These are phyloP conservation scores for Oxytropis ochrocephala DNA, from an alignment of 306 rosid species.

Conservation along the genomic window DNA sequence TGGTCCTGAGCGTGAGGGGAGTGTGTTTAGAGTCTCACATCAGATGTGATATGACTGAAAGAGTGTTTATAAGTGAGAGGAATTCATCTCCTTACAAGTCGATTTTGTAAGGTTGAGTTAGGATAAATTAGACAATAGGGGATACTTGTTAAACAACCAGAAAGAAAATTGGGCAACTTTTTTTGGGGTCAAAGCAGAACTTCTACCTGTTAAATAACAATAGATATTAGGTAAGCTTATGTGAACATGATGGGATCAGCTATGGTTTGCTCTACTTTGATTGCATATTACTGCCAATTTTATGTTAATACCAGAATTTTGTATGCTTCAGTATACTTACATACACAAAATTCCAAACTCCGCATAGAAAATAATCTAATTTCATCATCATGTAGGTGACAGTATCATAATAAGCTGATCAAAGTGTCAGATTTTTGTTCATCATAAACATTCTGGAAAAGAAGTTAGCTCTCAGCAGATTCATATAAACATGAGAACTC, in stretches of 20 bases:
- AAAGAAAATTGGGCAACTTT: too few relatives aligned
- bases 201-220: too few relatives aligned
- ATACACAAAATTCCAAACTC: background rate
- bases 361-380: slow-evolving; percentile 3
- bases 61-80: too few relatives aligned
- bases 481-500: slow-evolving; percentile 47
- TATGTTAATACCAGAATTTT: slow-evolving; percentile 9
- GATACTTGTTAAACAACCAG: too few relatives aligned
- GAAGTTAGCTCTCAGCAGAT: slow-evolving; percentile 17
- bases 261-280: background rate
- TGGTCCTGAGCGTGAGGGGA: too few relatives aligned
- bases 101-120: too few relatives aligned
- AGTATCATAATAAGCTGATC: slow-evolving; percentile 11
- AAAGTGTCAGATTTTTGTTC: slow-evolving; percentile 3
- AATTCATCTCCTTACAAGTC: too few relatives aligned
- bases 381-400: slow-evolving; percentile 30
- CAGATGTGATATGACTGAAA: too few relatives aligned
- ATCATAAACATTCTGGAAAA: slow-evolving; percentile 8
- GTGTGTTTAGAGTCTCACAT: too few relatives aligned
- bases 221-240: background rate
- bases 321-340: background rate
- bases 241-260: background rate
- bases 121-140: too few relatives aligned
- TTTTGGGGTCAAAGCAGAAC: too few relatives aligned
- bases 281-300: background rate